Percentiles rank a stretch among this genome's conserved stretches.
Conservation (phyloP, 148 eudicot genomes). For the Arctostaphylos glauca region DNA sequence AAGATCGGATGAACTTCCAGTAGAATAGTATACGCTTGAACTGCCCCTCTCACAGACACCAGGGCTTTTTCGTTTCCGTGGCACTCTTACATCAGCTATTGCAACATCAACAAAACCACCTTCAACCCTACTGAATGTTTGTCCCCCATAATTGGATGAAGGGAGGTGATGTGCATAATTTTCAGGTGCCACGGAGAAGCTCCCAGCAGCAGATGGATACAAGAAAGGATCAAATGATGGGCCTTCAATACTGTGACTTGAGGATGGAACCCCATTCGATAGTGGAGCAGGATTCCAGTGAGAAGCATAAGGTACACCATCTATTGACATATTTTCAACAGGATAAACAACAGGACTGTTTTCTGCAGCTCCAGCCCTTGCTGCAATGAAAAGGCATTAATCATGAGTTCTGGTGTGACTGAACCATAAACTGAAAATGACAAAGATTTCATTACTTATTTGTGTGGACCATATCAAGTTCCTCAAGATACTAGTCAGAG, state of each 20-base stretch:
- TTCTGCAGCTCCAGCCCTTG: slow-evolving; percentile 46
- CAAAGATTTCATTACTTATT: neutral
- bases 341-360: slow-evolving; percentile 49
- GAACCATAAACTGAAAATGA: neutral
- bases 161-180: slow-evolving; percentile 60
- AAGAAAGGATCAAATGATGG: slow-evolving; percentile 44
- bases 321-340: slow-evolving; percentile 48
- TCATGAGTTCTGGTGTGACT: neutral
- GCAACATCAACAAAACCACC: slow-evolving; percentile 49
- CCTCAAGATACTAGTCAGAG: neutral
- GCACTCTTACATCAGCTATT: slow-evolving; percentile 46
- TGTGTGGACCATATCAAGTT: slow-evolving; percentile 1
- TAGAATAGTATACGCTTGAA: slow-evolving; percentile 52
- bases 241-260: slow-evolving; percentile 45
- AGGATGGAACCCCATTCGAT: slow-evolving; percentile 42
- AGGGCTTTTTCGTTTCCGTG: slow-evolving; percentile 71
- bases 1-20: slow-evolving; percentile 58
- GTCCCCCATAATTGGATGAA: slow-evolving; percentile 54
- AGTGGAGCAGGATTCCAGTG: slow-evolving; percentile 55
- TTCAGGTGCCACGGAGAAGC: slow-evolving; percentile 41
- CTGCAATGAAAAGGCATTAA: slow-evolving; percentile 30
- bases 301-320: slow-evolving; percentile 43
- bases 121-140: slow-evolving; percentile 36
- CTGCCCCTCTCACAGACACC: slow-evolving; percentile 55
- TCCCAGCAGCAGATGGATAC: slow-evolving; percentile 47